Evolutionary conservation across 2,329 filamentous ascomycete genomes (phyloP), one percentile per base, ranked within the genome.

Genomic region (Trichophyton simii): DNA sequence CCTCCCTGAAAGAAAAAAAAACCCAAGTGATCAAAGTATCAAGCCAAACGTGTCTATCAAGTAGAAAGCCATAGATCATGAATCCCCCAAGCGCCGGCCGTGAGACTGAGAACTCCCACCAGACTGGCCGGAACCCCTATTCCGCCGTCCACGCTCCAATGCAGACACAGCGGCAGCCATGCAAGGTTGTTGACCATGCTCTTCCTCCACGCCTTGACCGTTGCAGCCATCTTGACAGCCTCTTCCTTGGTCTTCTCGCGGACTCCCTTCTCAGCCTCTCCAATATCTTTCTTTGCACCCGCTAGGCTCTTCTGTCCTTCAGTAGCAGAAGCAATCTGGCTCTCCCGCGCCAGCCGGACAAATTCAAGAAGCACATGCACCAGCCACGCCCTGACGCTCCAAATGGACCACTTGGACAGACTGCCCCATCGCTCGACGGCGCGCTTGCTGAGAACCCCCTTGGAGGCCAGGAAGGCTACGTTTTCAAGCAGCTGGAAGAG

Each of bases 401-500:
- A 88, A 18, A 85, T 72, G 74, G 82, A 86, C 70, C 86, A 85
- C 66, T 76, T 79, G 31, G 72, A 80, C 71, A 88, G 81, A 57
- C 80, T 81, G 57, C 81, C 78, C 13, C 70, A 72, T 54, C 72
- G 72, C 20, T 76, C 72, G 3, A 78, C 64, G 18, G 72, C 66
- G 3, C 67, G 68, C 48, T 74, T 69, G 7, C 72, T 79, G 58
- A 96, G 71, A 2, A 95, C 82, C 20, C 87, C 86, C 72, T 91
- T 91, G 63, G 79, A 78, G 2, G 85, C 80, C 42, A 97, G 80
- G 76, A 87, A 95, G 15, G 87, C 87, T 44, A 82, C 80, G 75
- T 96, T 96, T 78, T 99, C 94, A 46, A 92, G 79, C 0, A 83
- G 76, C 75, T 96, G 91, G 77, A 88, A 95, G 8, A 77, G 71